phyloP scores from a whole-genome alignment of 2,329 filamentous ascomycete genomes.

The Exutisphaerella laricina region DNA sequence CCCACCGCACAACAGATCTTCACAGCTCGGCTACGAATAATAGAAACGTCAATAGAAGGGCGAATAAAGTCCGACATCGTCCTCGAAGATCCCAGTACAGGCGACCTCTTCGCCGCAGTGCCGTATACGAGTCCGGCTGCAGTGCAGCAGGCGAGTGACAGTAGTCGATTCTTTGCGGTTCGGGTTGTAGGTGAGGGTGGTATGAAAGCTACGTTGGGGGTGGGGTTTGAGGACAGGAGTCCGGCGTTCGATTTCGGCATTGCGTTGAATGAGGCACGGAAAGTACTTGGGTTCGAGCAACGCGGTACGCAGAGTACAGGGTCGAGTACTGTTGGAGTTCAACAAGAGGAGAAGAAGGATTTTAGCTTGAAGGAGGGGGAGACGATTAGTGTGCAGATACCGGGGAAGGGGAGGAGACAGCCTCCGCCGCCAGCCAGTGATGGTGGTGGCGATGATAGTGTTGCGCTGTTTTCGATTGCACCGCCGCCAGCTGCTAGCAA shows the following conservation, averaged over 20 bases:
- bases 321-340: slow-evolving; percentile 30
- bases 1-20: slow-evolving; percentile 70
- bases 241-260: slow-evolving; percentile 85
- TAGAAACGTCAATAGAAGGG: slow-evolving; percentile 31
- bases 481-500: slow-evolving; percentile 58
- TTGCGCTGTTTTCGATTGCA: slow-evolving; percentile 64
- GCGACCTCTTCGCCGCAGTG: slow-evolving; percentile 75
- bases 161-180: slow-evolving; percentile 77
- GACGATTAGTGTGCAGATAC: slow-evolving; percentile 77
- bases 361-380: slow-evolving; percentile 85
- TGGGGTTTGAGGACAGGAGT: slow-evolving; percentile 80
- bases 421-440: slow-evolving; percentile 32
- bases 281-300: slow-evolving; percentile 56
- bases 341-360: slow-evolving; percentile 58
- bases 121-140: slow-evolving; percentile 63
- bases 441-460: slow-evolving; percentile 38
- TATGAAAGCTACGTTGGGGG: slow-evolving; percentile 71
- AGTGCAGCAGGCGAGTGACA: slow-evolving; percentile 75
- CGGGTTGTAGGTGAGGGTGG: slow-evolving; percentile 70
- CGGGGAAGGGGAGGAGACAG: slow-evolving; percentile 48
- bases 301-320: slow-evolving; percentile 49
- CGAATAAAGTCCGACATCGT: slow-evolving; percentile 54
- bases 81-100: slow-evolving; percentile 67
- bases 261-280: slow-evolving; percentile 69
- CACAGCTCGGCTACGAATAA: slow-evolving; percentile 65